Percentiles rank a stretch among this genome's conserved stretches.
Conservation (phyloP, 495 filamentous ascomycete species). For the Pseudotulostoma volvatum region DNA sequence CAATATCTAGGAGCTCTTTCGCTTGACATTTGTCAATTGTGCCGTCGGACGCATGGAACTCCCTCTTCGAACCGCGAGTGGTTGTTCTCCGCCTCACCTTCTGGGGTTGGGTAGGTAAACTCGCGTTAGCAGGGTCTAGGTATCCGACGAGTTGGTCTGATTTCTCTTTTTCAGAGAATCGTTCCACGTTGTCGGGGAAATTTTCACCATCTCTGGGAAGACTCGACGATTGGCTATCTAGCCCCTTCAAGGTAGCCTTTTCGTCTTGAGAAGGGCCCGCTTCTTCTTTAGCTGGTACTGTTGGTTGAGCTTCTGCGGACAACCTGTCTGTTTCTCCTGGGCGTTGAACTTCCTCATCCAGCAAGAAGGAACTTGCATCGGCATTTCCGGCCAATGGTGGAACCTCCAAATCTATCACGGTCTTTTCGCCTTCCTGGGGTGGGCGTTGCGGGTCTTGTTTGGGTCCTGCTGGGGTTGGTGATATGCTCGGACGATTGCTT, state of each 20-base stretch:
- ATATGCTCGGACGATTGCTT: slow-evolving; percentile 30
- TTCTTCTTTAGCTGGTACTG: slow-evolving; percentile 16
- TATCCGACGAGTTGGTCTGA: slow-evolving; percentile 27
- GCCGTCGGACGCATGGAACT: slow-evolving; percentile 56
- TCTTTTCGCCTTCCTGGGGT: slow-evolving; percentile 10
- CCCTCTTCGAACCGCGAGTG: slow-evolving; percentile 57
- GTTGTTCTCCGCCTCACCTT: slow-evolving; percentile 53
- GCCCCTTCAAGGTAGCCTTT: slow-evolving; percentile 23
- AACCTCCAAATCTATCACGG: slow-evolving; percentile 9
- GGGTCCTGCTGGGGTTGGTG: slow-evolving; percentile 8
- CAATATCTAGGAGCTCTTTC: slow-evolving; percentile 63
- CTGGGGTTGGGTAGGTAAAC: slow-evolving; percentile 23
- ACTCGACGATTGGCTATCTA: slow-evolving; percentile 11
- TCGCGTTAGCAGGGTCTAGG: slow-evolving; percentile 33
- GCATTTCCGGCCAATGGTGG: slow-evolving; percentile 4
- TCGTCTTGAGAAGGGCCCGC: slow-evolving; percentile 22
- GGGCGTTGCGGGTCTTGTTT: slow-evolving; percentile 11
- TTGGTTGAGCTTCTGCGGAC: slow-evolving; percentile 10
- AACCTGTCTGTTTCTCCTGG: slow-evolving; percentile 2
- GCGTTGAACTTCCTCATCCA: slow-evolving; percentile 9
- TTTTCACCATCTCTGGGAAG: slow-evolving; percentile 8
- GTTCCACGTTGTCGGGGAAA: slow-evolving; percentile 14
- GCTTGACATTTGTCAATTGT: slow-evolving; percentile 55
- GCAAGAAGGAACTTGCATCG: not conserved
- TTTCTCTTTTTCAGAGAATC: slow-evolving; percentile 18